Conservation (phyloP, 2,329 filamentous ascomycete species). For the Aspergillus carbonarius region DNA sequence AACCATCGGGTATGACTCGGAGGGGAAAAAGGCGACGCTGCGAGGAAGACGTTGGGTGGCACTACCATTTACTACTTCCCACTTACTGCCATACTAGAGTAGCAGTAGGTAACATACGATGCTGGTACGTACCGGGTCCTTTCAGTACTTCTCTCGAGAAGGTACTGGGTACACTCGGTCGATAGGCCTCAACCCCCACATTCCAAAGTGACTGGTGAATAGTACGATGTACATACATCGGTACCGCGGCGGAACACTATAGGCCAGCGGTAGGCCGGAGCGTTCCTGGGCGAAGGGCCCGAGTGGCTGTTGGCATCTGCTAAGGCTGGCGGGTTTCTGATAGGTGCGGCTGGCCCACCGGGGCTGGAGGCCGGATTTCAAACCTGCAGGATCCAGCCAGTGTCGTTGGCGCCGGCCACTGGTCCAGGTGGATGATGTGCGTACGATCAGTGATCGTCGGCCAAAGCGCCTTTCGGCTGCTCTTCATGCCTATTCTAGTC, state of each 20-base stretch:
- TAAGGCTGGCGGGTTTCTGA: conserved; percentile 11
- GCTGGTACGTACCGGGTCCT: not conserved
- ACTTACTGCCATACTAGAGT: not conserved
- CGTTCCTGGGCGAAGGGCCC: conserved; percentile 20
- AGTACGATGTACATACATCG: conserved; percentile 12
- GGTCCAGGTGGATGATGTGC: conserved; percentile 26
- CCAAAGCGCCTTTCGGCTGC: conserved; percentile 8
- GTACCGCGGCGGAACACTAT: conserved; percentile 6
- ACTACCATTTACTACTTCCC: not conserved
- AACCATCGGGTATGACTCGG: not conserved
- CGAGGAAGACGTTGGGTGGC: not conserved
- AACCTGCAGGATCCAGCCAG: conserved; percentile 16
- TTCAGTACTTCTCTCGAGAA: not conserved
- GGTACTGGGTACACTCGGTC: not conserved
- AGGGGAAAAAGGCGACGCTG: not conserved
- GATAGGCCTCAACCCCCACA: conserved; percentile 6
- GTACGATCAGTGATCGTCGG: conserved; percentile 19
- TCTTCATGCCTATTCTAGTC: conserved; percentile 7
- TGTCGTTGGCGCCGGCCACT: conserved; percentile 10
- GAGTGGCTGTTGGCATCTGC: conserved; percentile 15
- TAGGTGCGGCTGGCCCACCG: conserved; percentile 16
- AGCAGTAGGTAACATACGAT: not conserved
- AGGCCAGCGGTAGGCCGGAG: conserved; percentile 14
- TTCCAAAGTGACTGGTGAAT: conserved; percentile 9
- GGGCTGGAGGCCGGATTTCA: conserved; percentile 10